Base-by-base conservation (phyloP, 2,329 filamentous ascomycete species). In the Aspergillus aculeatus region DNA sequence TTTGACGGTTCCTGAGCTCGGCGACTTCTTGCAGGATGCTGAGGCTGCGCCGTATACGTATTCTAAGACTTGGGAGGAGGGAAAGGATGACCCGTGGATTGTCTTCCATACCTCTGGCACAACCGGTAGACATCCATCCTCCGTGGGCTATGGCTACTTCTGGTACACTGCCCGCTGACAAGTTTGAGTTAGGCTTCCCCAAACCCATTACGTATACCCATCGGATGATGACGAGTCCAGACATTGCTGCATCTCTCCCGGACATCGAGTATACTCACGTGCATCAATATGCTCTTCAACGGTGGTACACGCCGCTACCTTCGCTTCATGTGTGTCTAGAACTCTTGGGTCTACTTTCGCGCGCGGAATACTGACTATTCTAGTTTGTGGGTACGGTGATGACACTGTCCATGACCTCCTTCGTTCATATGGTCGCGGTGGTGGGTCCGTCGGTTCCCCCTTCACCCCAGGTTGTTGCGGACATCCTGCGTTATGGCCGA, bases 51-150 rank as follows among this genome's bases (percentile, higher is more conserved):
- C 57, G 5, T 57, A 61, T 26, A 55, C 56, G 4, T 72, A 71
- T 47, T 47, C 54, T 9, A 70, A 68, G 55, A 61, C 67, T 2
- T 72, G 66, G 69, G 64, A 64, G 21, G 67, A 69, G 41, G 68
- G 62, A 7, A 67, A 65, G 51, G 56, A 67, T n/a, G 68, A 72
- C 51, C 69, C 69, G 1, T 71, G 69, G 64, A 47, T 72, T 38
- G 66, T 71, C 1, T 66, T 68, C 24, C 69, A 71, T 35, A 71
- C 69, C 3, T 70, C 69, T 2, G 69, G 67, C 14, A 70, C 69
- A 21, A 72, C 69, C 12, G 68, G 69, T 63, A 57, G 16, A 41
- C 1, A 41, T n/a, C 12, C 54, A 50, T 38, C 49, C 11, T 31
- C 14, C 9, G n/a, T 11, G 4, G 4, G 10, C 1, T 16, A 11